Base-by-base conservation (phyloP, 2,329 filamentous ascomycete genomes). In the Verticillium klebahnii region DNA sequence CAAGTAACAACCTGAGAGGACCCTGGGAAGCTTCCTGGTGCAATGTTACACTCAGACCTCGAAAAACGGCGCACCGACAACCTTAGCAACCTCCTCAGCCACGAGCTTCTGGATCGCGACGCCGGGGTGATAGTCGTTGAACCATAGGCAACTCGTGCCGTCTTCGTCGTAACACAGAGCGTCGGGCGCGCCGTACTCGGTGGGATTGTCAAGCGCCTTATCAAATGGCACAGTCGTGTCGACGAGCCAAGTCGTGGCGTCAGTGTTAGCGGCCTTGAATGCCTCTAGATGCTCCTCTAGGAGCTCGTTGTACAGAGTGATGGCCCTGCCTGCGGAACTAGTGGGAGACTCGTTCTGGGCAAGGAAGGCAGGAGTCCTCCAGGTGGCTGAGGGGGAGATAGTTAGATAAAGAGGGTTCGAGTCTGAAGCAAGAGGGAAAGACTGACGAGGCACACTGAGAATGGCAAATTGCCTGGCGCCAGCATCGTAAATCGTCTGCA, bases 391-490 rank as follows among this genome's bases (percentile, higher is more conserved):
- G 50, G 29, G 29, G 29, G 29, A 29, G 5, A 19, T 7, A 11
- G 45, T 52, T 29, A 52, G 45, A 23, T n/a, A 2, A 3, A 19
- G 19, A 19, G 19, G 45, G 45, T 29, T 25, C 19, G 9, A 52
- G 12, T n/a, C 45, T 52, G 23, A 12, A 25, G 8, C 3, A 2
- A 8, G 19, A 8, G 37, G 37, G 57, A 11, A 25, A 14, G 9
- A 67, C 73, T 65, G 60, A 75, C 71, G 71, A 15, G 82, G 82
- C 2, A 82, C 80, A 62, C 75, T 78, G 57, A 84, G 61, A 56
- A 84, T 73, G 3, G 78, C 69, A 64, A 84, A 83, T 29, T 78
- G 80, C 59, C 79, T 73, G 6, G 75, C 80, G 0, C 81, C 82
- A 5, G 74, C 72, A 15, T 74, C 65, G 60, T 80, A 82, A 40